Evolutionary conservation across 2,329 filamentous ascomycete species (phyloP).

Genomic region (Clonostachys solani): DNA sequence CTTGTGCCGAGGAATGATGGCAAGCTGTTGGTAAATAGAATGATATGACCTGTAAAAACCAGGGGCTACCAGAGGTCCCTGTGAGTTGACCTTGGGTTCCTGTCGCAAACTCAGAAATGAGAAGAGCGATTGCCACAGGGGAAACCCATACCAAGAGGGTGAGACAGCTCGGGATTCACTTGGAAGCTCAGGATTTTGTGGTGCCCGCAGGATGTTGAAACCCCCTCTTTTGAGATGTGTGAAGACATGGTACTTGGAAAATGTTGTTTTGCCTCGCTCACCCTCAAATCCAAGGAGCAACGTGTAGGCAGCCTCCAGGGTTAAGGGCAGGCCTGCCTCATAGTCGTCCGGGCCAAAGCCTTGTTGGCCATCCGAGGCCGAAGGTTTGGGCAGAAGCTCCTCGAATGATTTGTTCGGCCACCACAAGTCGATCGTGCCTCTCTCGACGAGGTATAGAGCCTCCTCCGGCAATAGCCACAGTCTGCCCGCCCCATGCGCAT

Average conservation of each 20-base stretch:
- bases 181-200: conserved; percentile 16
- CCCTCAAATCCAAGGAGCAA: conserved; percentile 71
- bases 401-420: conserved; percentile 63
- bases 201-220: conserved; percentile 74
- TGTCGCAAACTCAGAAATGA: conserved; percentile 33
- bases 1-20: conserved; percentile 69
- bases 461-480: conserved; percentile 91
- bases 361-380: conserved; percentile 11
- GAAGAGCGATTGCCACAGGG: conserved; percentile 50
- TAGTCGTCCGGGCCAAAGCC: conserved; percentile 33
- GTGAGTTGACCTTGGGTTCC: conserved; percentile 20
- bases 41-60: conserved; percentile 63
- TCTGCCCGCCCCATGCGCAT: conserved; percentile 51
- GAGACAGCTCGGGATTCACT: conserved; percentile 2
- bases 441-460: conserved; percentile 81
- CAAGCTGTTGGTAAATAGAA: conserved; percentile 72
- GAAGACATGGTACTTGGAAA: conserved; percentile 88
- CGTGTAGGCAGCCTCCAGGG: conserved; percentile 85
- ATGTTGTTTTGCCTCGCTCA: conserved; percentile 52
- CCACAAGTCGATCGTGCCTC: conserved; percentile 81
- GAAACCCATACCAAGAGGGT: conserved; percentile 6
- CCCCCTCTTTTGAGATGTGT: conserved; percentile 77
- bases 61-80: conserved; percentile 56
- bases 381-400: conserved; percentile 36
- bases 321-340: conserved; percentile 74